Base-by-base conservation (phyloP, 257 asterid genomes). In the Salvia rosmarinus region DNA sequence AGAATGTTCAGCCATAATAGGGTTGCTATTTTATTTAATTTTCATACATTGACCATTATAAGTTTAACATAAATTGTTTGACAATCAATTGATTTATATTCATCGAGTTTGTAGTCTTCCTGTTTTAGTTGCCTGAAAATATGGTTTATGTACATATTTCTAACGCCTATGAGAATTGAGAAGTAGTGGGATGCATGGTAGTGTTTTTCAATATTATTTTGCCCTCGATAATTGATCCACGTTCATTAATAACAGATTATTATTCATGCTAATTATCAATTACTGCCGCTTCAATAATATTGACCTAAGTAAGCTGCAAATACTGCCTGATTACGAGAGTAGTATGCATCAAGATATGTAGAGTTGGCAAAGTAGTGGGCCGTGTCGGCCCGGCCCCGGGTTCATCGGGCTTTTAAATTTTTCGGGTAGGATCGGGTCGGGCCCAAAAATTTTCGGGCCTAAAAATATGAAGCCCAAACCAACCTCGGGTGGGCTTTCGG, bases 101-200 rank as follows among this genome's bases (percentile, higher is more conserved):
- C 74, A 60, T 75, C 60, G 79, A 75, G 65, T 19, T 60, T 60
- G 50, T 50, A 68, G 28, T 67, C 58, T 47, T 75, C 43, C 28
- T 49, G 25, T 37, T 68, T 75, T 52, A 60, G 39, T 64, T 51
- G 51, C 80, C 80, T 14, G 76, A 69, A 76, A 68, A 23, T 69
- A 62, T 16, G 79, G 80, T 61, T 30, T 60, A n/a, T n/a, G n/a
- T n/a, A 35, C 14, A 0, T n/a, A 6, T 13, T n/a, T 56, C 58
- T 4, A 20, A 68, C 11, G 14, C 52, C 30, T 14, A 23, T n/a
- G n/a, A n/a, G n/a, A n/a, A n/a, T n/a, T 25, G 44, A 23, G n/a
- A 56, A 42, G n/a, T n/a, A n/a, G 19, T 42, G 30, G 75, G 43
- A 4, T 49, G 21, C 55, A 47, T n/a, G 51, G 39, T 58, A 25